Conservation (phyloP, 495 filamentous ascomycete species). For the Parachaetomium inaequale region DNA sequence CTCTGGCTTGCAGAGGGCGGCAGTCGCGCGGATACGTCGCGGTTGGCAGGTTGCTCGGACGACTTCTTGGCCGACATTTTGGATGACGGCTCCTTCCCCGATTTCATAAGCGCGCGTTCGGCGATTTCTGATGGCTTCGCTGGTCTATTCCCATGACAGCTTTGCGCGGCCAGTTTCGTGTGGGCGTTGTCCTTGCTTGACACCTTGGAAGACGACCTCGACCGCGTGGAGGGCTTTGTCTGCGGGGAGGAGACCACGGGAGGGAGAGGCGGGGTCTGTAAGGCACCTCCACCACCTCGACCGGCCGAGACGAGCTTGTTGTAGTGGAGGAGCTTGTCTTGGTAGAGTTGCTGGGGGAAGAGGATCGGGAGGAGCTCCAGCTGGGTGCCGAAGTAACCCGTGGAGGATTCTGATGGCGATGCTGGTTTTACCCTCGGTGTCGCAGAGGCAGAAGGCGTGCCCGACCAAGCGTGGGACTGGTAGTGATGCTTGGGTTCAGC, state of each 20-base stretch:
- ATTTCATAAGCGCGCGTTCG: conserved; percentile 54
- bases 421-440: conserved; percentile 26
- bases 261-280: conserved; percentile 47
- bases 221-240: conserved; percentile 46
- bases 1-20: conserved; percentile 34
- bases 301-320: conserved; percentile 52
- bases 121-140: conserved; percentile 46
- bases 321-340: conserved; percentile 53
- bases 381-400: conserved; percentile 36
- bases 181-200: conserved; percentile 47
- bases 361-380: conserved; percentile 47
- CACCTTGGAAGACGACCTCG: conserved; percentile 51
- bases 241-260: conserved; percentile 45
- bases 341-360: conserved; percentile 50
- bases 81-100: conserved; percentile 42
- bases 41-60: conserved; percentile 27
- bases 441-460: conserved; percentile 28
- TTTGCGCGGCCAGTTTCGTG: conserved; percentile 40
- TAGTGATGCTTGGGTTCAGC: conserved; percentile 52
- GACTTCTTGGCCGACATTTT: conserved; percentile 51
- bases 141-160: conserved; percentile 59
- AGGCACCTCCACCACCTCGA: conserved; percentile 42
- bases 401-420: conserved; percentile 24
- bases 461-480: conserved; percentile 41
- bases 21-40: conserved; percentile 33